Percentiles rank a stretch among this genome's conserved stretches.
phyloP scores from a whole-genome alignment of 2,329 filamentous ascomycete species.

The Colletotrichum cereale region DNA sequence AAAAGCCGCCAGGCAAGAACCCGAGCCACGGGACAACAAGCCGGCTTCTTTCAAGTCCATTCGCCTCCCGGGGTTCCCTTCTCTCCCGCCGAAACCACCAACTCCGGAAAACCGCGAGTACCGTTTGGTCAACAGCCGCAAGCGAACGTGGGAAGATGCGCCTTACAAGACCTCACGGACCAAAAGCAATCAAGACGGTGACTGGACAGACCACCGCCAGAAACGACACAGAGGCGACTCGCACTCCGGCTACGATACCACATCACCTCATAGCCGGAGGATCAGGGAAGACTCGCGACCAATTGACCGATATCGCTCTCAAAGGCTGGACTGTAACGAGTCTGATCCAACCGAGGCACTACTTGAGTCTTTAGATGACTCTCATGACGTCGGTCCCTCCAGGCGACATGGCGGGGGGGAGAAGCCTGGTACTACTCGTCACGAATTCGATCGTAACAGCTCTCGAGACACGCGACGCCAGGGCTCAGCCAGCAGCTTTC shows the following conservation, averaged over 20 bases:
- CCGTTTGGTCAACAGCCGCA: constrained; percentile 20
- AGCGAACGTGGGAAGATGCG: constrained; percentile 34
- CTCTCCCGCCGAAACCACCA: constrained; percentile 33
- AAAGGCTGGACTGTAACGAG: constrained; percentile 18
- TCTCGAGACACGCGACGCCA: constrained; percentile 16
- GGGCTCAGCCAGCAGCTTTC: constrained; percentile 7
- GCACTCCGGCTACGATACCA: constrained; percentile 1
- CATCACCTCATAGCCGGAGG: constrained; percentile 17
- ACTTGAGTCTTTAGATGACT: neutral
- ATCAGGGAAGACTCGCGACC: constrained; percentile 19
- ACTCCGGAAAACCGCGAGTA: constrained; percentile 29
- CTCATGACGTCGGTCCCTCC: constrained; percentile 9
- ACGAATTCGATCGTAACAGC: constrained; percentile 18
- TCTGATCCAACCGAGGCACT: constrained; percentile 8
- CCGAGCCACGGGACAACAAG: constrained; percentile 20
- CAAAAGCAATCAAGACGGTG: constrained; percentile 4
- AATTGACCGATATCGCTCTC: constrained; percentile 23
- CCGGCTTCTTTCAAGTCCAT: constrained; percentile 28
- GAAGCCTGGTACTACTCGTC: neutral
- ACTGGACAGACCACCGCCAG: constrained; percentile 12
- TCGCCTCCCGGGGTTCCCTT: constrained; percentile 33
- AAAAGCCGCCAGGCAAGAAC: neutral
- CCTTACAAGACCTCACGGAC: constrained; percentile 3
- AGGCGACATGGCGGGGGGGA: constrained; percentile 13
- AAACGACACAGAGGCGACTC: constrained; percentile 30